Evolutionary conservation across 2,329 filamentous ascomycete genomes (phyloP), one percentile per base, ranked within the genome.

Genomic region (Penicillium sp.): DNA sequence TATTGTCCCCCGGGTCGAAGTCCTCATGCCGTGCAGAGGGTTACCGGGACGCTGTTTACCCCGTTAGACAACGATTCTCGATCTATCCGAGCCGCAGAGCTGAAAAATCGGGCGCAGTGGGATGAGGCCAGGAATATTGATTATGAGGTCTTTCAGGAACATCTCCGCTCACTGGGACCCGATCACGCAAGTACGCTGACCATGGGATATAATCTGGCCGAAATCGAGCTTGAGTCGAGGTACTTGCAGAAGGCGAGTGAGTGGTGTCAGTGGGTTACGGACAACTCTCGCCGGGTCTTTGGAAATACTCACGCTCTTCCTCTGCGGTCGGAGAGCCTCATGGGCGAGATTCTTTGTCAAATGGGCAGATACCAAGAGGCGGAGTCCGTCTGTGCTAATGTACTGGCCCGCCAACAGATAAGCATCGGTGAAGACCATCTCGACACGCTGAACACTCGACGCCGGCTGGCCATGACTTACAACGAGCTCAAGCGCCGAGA

Each of bases 351-450:
- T 9, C 50, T 73, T 13, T 63, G 59, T 33, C 63, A 63, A 1
- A 62, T 66, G 16, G 71, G 70, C 9, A 67, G 67, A 14, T 58
- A 64, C 16, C 65, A 70, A 36, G 70, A 73, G 37, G 66, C 68
- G 0, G 69, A 73, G 54, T 73, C 70, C 0, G 59, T 72, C 16
- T 70, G 68, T 18, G 68, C 71, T 18, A 73, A 73, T 9, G 67
- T 72, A 2, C 61, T 73, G 2, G 71, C 71, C 1, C 69, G 70
- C 6, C 71, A 73, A 37, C 71, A 73, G 44, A 73, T 73, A 63
- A 67, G 60, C 9, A 68, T 73, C 19, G 71, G 71, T 14, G 71
- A 73, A 41, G 67, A 72, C 13, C 69, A 71, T 40, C 33, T 71
- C 9, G 70, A 73, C 40, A 73, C 70, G 2, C 59, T 72, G 19